Evolutionary conservation across 805 yeast genomes (phyloP).

Genomic region (Metschnikowia hibisci): DNA sequence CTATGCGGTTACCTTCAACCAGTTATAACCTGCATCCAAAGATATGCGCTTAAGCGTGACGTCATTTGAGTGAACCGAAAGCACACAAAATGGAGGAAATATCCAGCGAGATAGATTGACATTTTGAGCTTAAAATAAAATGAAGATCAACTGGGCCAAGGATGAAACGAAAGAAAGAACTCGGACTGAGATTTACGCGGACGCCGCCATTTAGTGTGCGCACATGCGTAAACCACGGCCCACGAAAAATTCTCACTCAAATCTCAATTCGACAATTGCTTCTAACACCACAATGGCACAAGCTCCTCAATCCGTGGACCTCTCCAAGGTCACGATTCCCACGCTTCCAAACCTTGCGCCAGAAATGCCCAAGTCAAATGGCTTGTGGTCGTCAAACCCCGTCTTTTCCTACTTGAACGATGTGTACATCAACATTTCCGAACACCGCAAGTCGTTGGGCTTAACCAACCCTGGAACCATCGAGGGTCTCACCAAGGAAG

Average conservation of each 20-base stretch:
- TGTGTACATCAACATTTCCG: slow-evolving; percentile 64
- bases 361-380: slow-evolving; percentile 48
- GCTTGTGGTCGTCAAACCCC: slow-evolving; percentile 81
- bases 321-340: slow-evolving; percentile 53
- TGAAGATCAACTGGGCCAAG: too few relatives aligned
- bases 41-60: too few relatives aligned
- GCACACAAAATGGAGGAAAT: too few relatives aligned
- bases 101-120: too few relatives aligned
- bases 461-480: slow-evolving; percentile 91
- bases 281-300: slow-evolving; percentile 12
- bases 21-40: too few relatives aligned
- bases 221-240: not conserved
- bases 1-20: too few relatives aligned
- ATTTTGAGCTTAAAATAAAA: too few relatives aligned
- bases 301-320: slow-evolving; percentile 40
- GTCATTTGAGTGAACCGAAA: too few relatives aligned
- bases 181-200: slow-evolving; percentile 7
- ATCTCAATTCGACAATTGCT: not conserved
- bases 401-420: slow-evolving; percentile 74
- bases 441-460: slow-evolving; percentile 78
- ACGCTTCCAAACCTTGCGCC: slow-evolving; percentile 57
- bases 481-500: slow-evolving; percentile 92
- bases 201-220: not conserved
- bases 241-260: slow-evolving; percentile 3
- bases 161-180: too few relatives aligned